Conservation (phyloP, 2,329 filamentous ascomycete species). For the Acephala macrosclerotiorum region DNA sequence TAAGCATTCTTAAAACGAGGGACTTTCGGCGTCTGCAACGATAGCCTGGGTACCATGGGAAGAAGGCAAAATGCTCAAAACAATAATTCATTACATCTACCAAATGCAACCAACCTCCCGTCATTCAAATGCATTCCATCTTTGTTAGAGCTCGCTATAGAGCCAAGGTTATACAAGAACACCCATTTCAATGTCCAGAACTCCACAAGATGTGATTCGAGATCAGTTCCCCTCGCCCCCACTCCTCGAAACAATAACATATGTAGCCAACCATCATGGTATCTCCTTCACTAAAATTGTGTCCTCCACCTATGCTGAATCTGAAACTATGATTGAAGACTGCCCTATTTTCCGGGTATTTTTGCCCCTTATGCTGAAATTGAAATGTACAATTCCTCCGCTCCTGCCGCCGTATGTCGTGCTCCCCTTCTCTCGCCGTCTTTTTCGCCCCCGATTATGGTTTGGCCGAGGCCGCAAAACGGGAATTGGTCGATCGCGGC, state of each 20-base stretch:
- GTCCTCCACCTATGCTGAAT: neutral
- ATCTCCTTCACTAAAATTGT: neutral
- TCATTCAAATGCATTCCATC: constrained; percentile 2
- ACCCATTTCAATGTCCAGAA: neutral
- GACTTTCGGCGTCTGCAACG: too few relatives aligned
- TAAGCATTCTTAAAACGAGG: too few relatives aligned
- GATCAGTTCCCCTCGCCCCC: neutral
- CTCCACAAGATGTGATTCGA: neutral
- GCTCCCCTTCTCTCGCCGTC: neutral
- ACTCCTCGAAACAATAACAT: too few relatives aligned
- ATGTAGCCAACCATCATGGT: neutral
- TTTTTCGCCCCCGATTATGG: neutral
- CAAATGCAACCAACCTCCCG: neutral
- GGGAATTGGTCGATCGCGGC: too few relatives aligned
- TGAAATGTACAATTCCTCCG: neutral
- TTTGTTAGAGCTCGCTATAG: neutral
- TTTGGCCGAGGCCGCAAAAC: neutral
- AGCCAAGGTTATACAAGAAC: neutral
- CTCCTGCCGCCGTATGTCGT: neutral
- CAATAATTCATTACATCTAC: neutral
- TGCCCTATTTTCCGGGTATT: constrained; percentile 7
- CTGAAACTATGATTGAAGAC: neutral
- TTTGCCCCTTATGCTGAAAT: neutral
- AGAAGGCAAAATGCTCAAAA: too few relatives aligned
- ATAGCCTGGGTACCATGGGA: too few relatives aligned